Percentiles rank a stretch among this genome's conserved stretches.
Evolutionary conservation across 768 basidiomycete species (phyloP).

Genomic region (Postia placenta): DNA sequence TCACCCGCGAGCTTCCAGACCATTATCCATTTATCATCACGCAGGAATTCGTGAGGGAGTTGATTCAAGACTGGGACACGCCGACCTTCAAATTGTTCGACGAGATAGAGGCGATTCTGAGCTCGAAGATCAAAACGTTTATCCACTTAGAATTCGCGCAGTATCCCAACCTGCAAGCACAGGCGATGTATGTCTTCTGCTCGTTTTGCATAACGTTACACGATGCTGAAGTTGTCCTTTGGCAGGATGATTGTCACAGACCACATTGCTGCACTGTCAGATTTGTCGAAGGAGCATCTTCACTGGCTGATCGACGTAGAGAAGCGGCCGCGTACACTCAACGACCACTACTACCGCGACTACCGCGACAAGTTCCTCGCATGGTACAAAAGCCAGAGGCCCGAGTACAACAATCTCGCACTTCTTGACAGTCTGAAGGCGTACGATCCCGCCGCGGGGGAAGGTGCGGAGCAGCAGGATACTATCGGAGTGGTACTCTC

Average conservation of each 20-base stretch:
- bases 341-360: constrained; percentile 17
- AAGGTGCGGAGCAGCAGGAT: constrained; percentile 1
- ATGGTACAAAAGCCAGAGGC: constrained; percentile 35
- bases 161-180: constrained; percentile 15
- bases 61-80: constrained; percentile 12
- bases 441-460: background rate
- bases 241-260: constrained; percentile 43
- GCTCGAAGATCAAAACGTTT: constrained; percentile 6
- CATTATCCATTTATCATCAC: constrained; percentile 45
- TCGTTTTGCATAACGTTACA: background rate
- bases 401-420: constrained; percentile 1
- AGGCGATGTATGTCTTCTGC: constrained; percentile 9
- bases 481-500: constrained; percentile 30
- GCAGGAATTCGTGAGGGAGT: constrained; percentile 13
- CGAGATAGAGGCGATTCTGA: constrained; percentile 9
- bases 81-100: constrained; percentile 18
- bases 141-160: constrained; percentile 17
- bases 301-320: constrained; percentile 47
- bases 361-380: constrained; percentile 42
- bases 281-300: constrained; percentile 34
- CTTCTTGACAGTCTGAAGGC: constrained; percentile 2
- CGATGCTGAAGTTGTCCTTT: background rate
- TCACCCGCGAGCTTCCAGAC: constrained; percentile 63
- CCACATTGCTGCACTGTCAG: constrained; percentile 39
- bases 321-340: constrained; percentile 20